A percentile compares a stretch with the other conserved stretches of the same genome.
Conservation (phyloP, 1,139 yeast species). For the Suhomyces bribrorum region DNA sequence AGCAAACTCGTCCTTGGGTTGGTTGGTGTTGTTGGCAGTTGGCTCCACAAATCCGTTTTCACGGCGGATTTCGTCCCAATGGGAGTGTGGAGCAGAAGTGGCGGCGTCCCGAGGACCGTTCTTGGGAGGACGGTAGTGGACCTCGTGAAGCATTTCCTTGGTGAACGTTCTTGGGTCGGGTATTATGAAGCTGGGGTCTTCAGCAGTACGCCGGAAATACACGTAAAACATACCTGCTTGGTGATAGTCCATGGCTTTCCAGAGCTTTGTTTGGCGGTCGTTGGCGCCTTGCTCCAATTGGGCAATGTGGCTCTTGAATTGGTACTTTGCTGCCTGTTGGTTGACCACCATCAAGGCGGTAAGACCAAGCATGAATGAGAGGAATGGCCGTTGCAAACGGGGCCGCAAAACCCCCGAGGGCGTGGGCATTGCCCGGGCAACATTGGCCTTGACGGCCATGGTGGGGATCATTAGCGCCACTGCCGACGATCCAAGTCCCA, state of each 20-base stretch:
- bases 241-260: slow-evolving; percentile 43
- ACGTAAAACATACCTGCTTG: slow-evolving; percentile 39
- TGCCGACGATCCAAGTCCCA: slow-evolving; percentile 23
- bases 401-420: slow-evolving; percentile 11
- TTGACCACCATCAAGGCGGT: slow-evolving; percentile 28
- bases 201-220: slow-evolving; percentile 36
- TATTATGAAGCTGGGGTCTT: slow-evolving; percentile 36
- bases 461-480: slow-evolving; percentile 16
- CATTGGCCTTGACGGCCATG: slow-evolving; percentile 10
- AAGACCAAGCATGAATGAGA: slow-evolving; percentile 36
- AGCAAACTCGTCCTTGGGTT: not conserved
- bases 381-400: slow-evolving; percentile 33
- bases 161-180: slow-evolving; percentile 40
- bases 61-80: slow-evolving; percentile 36
- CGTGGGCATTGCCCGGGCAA: slow-evolving; percentile 6
- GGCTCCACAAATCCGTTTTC: slow-evolving; percentile 29
- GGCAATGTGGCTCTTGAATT: slow-evolving; percentile 23
- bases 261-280: slow-evolving; percentile 27
- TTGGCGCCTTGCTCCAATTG: slow-evolving; percentile 15
- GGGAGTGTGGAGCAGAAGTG: slow-evolving; percentile 6
- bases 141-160: slow-evolving; percentile 27
- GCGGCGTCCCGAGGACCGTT: not conserved
- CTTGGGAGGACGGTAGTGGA: slow-evolving; percentile 27
- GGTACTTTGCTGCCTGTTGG: slow-evolving; percentile 27
- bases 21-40: no score